A percentile compares a stretch with the other conserved stretches of the same genome.
phyloP scores from a whole-genome alignment of 1,139 yeast species.

The Taphrina flavorubra region DNA sequence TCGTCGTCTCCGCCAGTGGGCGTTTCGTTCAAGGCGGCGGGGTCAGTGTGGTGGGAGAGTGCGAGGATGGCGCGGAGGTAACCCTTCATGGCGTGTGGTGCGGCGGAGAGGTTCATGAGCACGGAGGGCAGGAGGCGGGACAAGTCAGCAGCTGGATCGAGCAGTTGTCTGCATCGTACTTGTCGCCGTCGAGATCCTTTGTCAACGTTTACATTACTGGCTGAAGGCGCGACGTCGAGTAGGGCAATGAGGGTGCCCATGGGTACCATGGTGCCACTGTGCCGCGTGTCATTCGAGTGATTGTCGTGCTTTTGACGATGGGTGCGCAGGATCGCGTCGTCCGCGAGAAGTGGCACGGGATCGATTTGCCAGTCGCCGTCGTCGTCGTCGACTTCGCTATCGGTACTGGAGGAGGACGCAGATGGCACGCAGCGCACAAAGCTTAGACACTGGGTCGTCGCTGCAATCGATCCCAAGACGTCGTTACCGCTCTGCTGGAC shows the following conservation, averaged over 20 bases:
- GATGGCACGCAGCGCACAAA: slow-evolving; percentile 18
- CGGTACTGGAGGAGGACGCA: background rate
- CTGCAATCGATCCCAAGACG: no score
- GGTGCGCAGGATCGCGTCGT: slow-evolving; percentile 8
- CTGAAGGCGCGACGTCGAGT: no score
- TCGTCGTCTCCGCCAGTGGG: no score
- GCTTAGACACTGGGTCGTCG: background rate
- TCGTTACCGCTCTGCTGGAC: background rate
- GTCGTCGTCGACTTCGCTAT: background rate
- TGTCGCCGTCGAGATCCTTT: no score
- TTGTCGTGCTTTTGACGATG: background rate
- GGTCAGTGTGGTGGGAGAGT: no score
- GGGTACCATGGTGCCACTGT: slow-evolving; percentile 8
- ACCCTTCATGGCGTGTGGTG: slow-evolving; percentile 26
- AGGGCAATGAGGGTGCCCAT: slow-evolving; percentile 13
- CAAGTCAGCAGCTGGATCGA: background rate
- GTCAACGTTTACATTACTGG: no score
- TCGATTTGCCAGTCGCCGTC: slow-evolving; percentile 23
- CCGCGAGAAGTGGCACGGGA: slow-evolving; percentile 35
- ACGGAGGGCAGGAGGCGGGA: slow-evolving; percentile 2
- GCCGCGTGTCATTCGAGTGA: background rate
- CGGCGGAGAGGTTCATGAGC: slow-evolving; percentile 26
- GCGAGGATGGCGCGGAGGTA: slow-evolving; percentile 8
- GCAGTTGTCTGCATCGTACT: background rate
- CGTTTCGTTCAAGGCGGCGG: no score